Evolutionary conservation across 1,284 basidiomycete species (phyloP).

Genomic region (Cutaneotrichosporon cavernicola): DNA sequence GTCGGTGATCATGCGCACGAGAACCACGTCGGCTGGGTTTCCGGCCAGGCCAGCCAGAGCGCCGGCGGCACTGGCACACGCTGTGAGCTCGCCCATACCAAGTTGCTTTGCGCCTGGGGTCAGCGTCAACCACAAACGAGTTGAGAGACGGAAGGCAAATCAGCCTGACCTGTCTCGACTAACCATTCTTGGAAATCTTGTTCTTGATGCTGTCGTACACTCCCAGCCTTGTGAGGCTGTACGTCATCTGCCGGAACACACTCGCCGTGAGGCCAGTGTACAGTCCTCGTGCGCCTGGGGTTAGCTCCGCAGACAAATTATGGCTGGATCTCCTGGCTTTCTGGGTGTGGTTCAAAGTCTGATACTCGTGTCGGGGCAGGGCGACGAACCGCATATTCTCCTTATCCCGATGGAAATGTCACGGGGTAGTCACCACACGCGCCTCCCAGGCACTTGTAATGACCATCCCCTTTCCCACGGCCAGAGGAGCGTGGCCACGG

Average conservation of each 20-base stretch:
- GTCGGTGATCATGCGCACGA: constrained; percentile 51
- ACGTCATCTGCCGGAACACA: constrained; percentile 52
- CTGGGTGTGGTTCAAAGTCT: no score
- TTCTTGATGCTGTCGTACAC: constrained; percentile 50
- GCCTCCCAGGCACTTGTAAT: not conserved
- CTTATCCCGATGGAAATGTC: no score
- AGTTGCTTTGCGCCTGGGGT: constrained; percentile 38
- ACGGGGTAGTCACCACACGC: constrained; percentile 6
- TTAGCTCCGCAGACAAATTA: not conserved
- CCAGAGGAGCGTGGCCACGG: no score
- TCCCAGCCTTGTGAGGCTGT: constrained; percentile 49
- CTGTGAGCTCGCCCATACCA: constrained; percentile 43
- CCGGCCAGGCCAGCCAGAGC: constrained; percentile 50
- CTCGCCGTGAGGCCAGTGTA: constrained; percentile 53
- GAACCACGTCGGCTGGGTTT: constrained; percentile 44
- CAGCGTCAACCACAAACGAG: not conserved
- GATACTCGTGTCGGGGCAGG: no score
- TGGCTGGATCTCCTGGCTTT: no score
- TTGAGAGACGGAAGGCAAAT: not conserved
- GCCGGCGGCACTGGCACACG: constrained; percentile 45
- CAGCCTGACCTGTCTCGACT: constrained; percentile 3
- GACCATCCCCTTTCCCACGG: not conserved
- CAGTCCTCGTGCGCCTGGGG: constrained; percentile 47
- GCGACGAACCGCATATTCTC: no score
- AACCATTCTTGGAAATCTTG: constrained; percentile 37